Evolutionary conservation across 2,329 filamentous ascomycete genomes (phyloP).

Genomic region (Fusarium nurragi): DNA sequence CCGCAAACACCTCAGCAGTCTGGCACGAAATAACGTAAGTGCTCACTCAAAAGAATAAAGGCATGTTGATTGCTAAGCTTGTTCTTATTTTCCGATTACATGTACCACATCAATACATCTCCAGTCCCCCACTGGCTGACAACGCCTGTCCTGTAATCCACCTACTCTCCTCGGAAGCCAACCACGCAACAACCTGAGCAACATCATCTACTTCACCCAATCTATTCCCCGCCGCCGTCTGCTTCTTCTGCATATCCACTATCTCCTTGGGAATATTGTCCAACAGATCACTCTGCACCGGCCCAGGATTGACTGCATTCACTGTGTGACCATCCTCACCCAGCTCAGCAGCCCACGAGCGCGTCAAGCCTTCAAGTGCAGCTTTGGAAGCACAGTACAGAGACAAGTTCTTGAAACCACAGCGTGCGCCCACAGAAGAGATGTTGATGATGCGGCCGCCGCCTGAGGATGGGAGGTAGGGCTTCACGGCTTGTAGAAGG

Average conservation of each 20-base stretch:
- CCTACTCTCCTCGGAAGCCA: slow-evolving; percentile 59
- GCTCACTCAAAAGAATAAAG: too few species aligned
- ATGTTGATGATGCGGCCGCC: slow-evolving; percentile 29
- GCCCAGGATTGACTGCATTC: slow-evolving; percentile 68
- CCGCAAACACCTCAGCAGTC: too few species aligned
- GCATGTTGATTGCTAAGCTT: too few species aligned
- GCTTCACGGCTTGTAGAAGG: slow-evolving; percentile 9
- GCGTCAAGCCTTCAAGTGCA: slow-evolving; percentile 54
- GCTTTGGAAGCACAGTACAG: slow-evolving; percentile 31
- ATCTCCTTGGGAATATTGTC: slow-evolving; percentile 48
- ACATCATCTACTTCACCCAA: slow-evolving; percentile 64
- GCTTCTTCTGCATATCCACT: slow-evolving; percentile 23
- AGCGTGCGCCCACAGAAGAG: slow-evolving; percentile 14
- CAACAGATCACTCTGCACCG: slow-evolving; percentile 67
- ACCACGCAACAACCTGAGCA: slow-evolving; percentile 63
- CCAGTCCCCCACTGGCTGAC: slow-evolving; percentile 58
- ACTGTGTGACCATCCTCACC: slow-evolving; percentile 63
- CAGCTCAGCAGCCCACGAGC: slow-evolving; percentile 65
- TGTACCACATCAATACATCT: slow-evolving; percentile 13
- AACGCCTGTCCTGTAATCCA: slow-evolving; percentile 67
- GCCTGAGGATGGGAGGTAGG: not conserved
- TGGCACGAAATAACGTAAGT: too few species aligned
- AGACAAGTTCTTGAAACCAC: slow-evolving; percentile 23
- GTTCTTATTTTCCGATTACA: too few species aligned
- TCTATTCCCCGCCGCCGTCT: slow-evolving; percentile 61